Base-by-base conservation (phyloP, 2,329 filamentous ascomycete genomes). In the Coleophoma cylindrospora region DNA sequence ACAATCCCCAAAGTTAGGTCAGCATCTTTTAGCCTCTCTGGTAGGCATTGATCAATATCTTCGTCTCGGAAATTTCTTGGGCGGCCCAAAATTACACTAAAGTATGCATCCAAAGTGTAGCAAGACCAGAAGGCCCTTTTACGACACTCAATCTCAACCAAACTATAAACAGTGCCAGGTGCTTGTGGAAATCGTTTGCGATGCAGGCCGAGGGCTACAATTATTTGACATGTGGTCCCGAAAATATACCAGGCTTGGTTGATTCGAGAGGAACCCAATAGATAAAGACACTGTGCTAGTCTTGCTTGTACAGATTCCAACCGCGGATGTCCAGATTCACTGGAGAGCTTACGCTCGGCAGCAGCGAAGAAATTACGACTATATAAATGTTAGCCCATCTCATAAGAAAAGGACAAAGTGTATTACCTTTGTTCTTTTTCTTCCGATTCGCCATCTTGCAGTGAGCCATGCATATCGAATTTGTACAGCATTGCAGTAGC, bases 181-280 rank as follows among this genome's bases (percentile, higher is more conserved):
- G 41, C 38, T 44, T 51, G 22, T 7, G 47, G 15, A 38, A 77
- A 69, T 41, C 74, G 61, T 46, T 69, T 67, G 9, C 72, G 65
- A 51, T 74, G 67, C 17, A 72, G 50, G 1, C 76, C 75, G 2
- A 80, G 64, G 0, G 68, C 74, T 2, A 74, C 69, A 0, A 75
- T 69, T 1, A 83, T 70, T 45, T 80, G 80, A 2, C 80, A 66
- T 0, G 75, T 72, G 2, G 73, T 80, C 0, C 80, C 80, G 58
- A 84, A 83, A 2, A 74, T 68, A 57, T 79, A 81, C 78, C 80
- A 83, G 15, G 76, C 79, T 38, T 81, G 75, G 49, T 83, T 83
- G 58, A 81, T 76, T 0, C 80, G 71, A 1, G 79, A 80, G 0
- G 80, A 80, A 3, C 74, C 75, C 0, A 84, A 67, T 17, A 84